Conservation (phyloP, 495 filamentous ascomycete genomes). For the Penicillium arizonense region DNA sequence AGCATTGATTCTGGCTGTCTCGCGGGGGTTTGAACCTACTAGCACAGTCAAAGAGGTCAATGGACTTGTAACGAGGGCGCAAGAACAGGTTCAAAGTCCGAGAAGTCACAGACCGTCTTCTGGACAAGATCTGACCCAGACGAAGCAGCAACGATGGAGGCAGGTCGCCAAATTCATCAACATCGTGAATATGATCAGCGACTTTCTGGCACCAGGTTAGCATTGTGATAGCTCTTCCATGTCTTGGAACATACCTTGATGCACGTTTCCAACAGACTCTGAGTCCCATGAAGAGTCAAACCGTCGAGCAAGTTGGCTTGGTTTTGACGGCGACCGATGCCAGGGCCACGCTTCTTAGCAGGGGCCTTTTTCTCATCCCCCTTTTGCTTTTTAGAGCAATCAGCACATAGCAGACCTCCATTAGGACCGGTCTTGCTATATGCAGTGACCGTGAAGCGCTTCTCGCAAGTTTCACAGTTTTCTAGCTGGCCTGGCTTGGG, state of each 20-base stretch:
- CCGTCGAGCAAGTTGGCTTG: conserved; percentile 82
- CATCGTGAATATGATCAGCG: conserved; percentile 74
- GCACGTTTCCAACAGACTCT: conserved; percentile 72
- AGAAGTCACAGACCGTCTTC: conserved; percentile 68
- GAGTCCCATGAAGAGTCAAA: conserved; percentile 63
- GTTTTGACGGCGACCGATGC: conserved; percentile 60
- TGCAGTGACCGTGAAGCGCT: conserved; percentile 89
- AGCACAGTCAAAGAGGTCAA: conserved; percentile 79
- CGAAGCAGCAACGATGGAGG: conserved; percentile 65
- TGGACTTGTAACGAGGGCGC: conserved; percentile 58
- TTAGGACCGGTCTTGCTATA: conserved; percentile 81
- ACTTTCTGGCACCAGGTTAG: conserved; percentile 53
- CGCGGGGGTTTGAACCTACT: conserved; percentile 38
- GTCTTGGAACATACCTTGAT: conserved; percentile 52
- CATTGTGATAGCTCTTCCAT: background rate
- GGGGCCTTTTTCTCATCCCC: conserved; percentile 62
- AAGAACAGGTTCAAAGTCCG: conserved; percentile 75
- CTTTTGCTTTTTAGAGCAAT: conserved; percentile 76
- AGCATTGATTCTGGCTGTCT: conserved; percentile 2
- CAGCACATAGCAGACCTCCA: conserved; percentile 79
- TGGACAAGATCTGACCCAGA: conserved; percentile 77
- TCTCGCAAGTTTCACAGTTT: conserved; percentile 82
- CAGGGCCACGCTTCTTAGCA: conserved; percentile 54
- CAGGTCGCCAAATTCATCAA: conserved; percentile 81
- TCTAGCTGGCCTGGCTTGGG: conserved; percentile 81